Evolutionary conservation across 2,329 filamentous ascomycete species (phyloP).

Genomic region (Daldinia sp.): DNA sequence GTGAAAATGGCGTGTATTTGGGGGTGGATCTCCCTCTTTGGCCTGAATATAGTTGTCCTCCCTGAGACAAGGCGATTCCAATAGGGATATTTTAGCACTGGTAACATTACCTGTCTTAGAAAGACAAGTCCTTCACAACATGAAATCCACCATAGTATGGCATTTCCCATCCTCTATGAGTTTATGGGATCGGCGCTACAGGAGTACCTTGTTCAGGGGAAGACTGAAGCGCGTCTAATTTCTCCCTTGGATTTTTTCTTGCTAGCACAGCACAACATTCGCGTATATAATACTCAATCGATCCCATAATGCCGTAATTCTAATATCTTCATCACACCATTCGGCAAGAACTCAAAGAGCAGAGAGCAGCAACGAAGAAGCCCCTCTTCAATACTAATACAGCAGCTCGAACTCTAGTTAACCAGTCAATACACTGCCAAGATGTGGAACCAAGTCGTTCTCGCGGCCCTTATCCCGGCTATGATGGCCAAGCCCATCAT

Average conservation of each 20-base stretch:
- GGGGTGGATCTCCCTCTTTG: background rate
- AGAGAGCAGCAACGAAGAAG: constrained; percentile 5
- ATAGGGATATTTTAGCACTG: background rate
- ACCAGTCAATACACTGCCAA: constrained; percentile 23
- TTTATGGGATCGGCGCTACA: constrained; percentile 17
- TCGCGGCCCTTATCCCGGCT: constrained; percentile 42
- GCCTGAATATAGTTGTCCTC: background rate
- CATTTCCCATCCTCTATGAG: constrained; percentile 11
- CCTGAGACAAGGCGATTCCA: constrained; percentile 26
- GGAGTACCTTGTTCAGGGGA: constrained; percentile 6
- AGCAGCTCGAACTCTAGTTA: constrained; percentile 1
- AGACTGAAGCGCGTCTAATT: constrained; percentile 15
- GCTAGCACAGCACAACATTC: background rate
- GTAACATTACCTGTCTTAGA: constrained; percentile 22
- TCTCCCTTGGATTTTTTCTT: constrained; percentile 14
- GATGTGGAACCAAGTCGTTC: constrained; percentile 43
- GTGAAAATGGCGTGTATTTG: constrained; percentile 1
- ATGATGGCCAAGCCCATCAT: constrained; percentile 43
- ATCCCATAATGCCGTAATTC: background rate
- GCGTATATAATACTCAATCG: constrained; percentile 22
- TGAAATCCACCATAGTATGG: constrained; percentile 10
- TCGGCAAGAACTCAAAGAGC: constrained; percentile 11
- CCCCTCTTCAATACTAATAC: constrained; percentile 8
- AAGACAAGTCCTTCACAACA: constrained; percentile 7
- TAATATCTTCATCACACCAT: background rate